A percentile compares a stretch with the other conserved stretches of the same genome.
Conservation (phyloP, 2,329 filamentous ascomycete species). For the Arthrinium puccinioides region DNA sequence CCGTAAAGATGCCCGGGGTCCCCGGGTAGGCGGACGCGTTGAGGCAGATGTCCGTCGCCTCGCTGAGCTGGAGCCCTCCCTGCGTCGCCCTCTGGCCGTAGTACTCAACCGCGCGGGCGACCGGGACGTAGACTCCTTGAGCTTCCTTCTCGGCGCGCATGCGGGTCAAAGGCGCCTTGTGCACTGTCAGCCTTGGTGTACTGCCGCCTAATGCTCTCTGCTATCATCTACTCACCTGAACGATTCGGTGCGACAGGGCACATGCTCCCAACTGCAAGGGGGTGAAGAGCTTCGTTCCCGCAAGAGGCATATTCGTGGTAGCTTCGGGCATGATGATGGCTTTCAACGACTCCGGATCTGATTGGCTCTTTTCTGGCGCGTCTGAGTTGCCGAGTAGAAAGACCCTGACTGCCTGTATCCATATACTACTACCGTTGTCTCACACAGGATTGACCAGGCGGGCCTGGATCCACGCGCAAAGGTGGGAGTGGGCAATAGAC, state of each 20-base stretch:
- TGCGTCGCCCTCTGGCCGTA: constrained; percentile 14
- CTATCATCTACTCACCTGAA: constrained; percentile 20
- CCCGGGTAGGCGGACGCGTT: constrained; percentile 38
- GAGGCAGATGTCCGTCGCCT: constrained; percentile 44
- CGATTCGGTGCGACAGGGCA: constrained; percentile 26
- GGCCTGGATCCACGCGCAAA: too few relatives aligned
- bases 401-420: too few relatives aligned
- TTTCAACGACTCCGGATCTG: too few relatives aligned
- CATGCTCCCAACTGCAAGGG: constrained; percentile 25
- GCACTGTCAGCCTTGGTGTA: not conserved
- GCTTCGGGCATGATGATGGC: too few relatives aligned
- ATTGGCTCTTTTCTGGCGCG: too few relatives aligned
- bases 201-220: not conserved
- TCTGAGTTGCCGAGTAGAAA: too few relatives aligned
- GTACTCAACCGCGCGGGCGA: constrained; percentile 17
- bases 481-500: too few relatives aligned
- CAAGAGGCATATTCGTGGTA: too few relatives aligned
- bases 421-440: too few relatives aligned
- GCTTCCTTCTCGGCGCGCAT: constrained; percentile 23
- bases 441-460: too few relatives aligned
- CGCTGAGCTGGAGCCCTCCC: constrained; percentile 41
- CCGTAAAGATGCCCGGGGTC: constrained; percentile 45
- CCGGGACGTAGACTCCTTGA: constrained; percentile 25
- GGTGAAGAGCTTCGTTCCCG: constrained; percentile 26
- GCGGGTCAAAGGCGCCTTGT: constrained; percentile 19